Evolutionary conservation across 2,329 filamentous ascomycete genomes (phyloP), one percentile per base, ranked within the genome.

Genomic region (Botryotinia globosa): DNA sequence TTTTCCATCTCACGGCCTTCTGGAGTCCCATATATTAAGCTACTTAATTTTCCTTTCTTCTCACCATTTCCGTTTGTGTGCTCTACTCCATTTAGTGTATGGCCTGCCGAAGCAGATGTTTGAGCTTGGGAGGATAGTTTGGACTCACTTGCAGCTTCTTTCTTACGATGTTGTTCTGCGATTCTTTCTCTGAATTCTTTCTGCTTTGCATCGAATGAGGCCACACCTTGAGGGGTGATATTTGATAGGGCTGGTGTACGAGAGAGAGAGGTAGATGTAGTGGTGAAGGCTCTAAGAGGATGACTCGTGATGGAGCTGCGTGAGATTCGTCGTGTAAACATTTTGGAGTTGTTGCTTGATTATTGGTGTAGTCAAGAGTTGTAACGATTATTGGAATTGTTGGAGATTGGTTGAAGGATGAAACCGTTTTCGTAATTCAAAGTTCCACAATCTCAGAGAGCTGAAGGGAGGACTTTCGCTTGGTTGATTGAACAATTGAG

Each of bases 21-120:
- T 80, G 96, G 94, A 22, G 96, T 99, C 80, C 96, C 96, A 83
- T 99, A 98, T 81, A 99, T 97, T 78, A 99, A 89, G 78, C 91
- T 95, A 51, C 92, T 92, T 73, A 99, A 83, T 56, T 92, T 89
- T 25, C 89, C 91, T 75, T 89, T 87, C 82, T 92, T 92, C 81
- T 91, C 92, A 72, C 87, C 84, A 69, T 89, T 87, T 74, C 86
- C 85, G 44, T 82, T 83, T 79, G 92, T 88, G 75, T 88, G 86
- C 78, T 87, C 86, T 82, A 85, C 86, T 81, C 84, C 83, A 83
- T 82, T 85, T 80, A 90, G 88, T 90, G 86, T 87, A 80, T 89
- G 81, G 81, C 85, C 85, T 81, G 84, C 78, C 66, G 71, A 75
- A 72, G 73, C 66, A 71, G 77, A 78, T 77, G 81, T 83, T 82